These are phyloP conservation scores for Trichothecium roseum DNA, from an alignment of 2,329 filamentous ascomycete species.

Conservation along the genomic window DNA sequence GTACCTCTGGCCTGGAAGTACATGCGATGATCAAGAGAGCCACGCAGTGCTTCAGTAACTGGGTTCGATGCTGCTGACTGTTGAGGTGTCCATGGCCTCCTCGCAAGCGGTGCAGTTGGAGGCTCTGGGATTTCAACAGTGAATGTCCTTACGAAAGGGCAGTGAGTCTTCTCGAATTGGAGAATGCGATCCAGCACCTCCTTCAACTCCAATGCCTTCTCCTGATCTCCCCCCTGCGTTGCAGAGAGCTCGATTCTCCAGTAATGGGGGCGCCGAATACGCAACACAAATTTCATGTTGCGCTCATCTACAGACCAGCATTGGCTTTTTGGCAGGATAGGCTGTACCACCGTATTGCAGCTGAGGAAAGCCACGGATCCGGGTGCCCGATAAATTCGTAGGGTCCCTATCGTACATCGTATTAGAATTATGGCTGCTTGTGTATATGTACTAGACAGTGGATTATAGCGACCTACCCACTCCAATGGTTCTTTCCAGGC, in stretches of 20 bases:
- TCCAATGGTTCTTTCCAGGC: constrained; percentile 73
- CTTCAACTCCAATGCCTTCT: constrained; percentile 57
- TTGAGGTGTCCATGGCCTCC: constrained; percentile 56
- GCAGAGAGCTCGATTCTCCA: constrained; percentile 83
- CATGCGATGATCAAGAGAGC: too few relatives aligned
- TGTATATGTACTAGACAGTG: too few relatives aligned
- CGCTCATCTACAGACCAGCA: constrained; percentile 87
- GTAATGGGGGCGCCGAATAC: constrained; percentile 73
- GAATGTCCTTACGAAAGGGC: constrained; percentile 73
- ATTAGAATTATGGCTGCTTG: too few relatives aligned
- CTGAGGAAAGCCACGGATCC: constrained; percentile 82
- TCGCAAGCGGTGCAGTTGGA: constrained; percentile 53
- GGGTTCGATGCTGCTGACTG: too few relatives aligned
- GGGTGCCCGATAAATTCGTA: constrained; percentile 78
- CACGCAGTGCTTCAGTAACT: too few relatives aligned
- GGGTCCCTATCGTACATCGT: constrained; percentile 39
- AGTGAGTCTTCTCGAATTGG: constrained; percentile 78
- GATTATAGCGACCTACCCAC: constrained; percentile 41
- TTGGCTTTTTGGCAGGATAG: constrained; percentile 81
- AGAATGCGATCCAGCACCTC: constrained; percentile 61
- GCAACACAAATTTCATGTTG: constrained; percentile 73
- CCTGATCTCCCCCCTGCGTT: constrained; percentile 32
- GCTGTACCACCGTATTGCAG: constrained; percentile 72
- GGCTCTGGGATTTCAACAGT: constrained; percentile 62
- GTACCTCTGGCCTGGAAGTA: too few relatives aligned